Conservation (phyloP, 768 basidiomycete species). For the Kwoniella sp. region DNA sequence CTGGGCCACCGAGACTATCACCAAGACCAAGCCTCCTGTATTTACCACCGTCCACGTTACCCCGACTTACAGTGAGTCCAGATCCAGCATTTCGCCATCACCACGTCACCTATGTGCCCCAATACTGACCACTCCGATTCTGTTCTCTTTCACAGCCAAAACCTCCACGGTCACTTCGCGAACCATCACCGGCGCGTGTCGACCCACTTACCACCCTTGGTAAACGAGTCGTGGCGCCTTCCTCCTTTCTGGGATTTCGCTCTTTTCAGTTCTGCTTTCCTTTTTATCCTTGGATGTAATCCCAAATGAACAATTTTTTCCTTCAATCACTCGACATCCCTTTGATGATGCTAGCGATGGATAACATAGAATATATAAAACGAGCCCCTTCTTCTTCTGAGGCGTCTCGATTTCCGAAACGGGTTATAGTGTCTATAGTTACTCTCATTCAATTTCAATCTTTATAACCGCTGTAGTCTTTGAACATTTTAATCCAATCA, state of each 20-base stretch:
- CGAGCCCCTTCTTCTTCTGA: too few species aligned
- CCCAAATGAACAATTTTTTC: background rate
- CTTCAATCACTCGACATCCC: background rate
- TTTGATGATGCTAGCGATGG: background rate
- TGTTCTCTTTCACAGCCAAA: constrained; percentile 11
- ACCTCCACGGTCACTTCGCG: constrained; percentile 15
- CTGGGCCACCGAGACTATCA: constrained; percentile 4
- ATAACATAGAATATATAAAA: background rate
- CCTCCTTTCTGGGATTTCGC: background rate
- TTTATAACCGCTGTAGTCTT: too few species aligned
- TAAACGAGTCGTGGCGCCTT: background rate
- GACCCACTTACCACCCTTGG: constrained; percentile 5
- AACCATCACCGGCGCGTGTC: constrained; percentile 14
- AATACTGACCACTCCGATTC: background rate
- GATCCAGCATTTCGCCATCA: too few species aligned
- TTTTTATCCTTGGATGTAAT: background rate
- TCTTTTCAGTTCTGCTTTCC: background rate
- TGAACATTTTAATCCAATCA: too few species aligned
- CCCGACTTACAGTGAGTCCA: constrained; percentile 9
- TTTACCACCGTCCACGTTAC: constrained; percentile 9
- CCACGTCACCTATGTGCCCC: too few species aligned
- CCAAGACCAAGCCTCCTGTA: constrained; percentile 8
- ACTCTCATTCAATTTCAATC: too few species aligned
- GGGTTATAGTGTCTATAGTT: too few species aligned
- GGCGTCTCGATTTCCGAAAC: too few species aligned